Evolutionary conservation across 495 filamentous ascomycete species (phyloP).

Genomic region (Friedmanniomyces simplex): DNA sequence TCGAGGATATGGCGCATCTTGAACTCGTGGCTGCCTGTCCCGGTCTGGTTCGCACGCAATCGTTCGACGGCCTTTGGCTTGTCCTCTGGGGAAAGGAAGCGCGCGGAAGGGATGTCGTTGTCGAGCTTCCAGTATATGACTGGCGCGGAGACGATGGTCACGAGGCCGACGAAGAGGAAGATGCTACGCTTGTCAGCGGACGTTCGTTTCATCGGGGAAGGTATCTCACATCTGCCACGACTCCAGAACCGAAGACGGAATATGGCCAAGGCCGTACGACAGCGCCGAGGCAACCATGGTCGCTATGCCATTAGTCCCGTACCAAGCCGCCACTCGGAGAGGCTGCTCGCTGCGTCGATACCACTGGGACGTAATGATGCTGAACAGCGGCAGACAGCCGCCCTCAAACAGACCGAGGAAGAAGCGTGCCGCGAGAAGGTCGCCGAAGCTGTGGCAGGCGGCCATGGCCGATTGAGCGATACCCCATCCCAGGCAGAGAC

Average conservation of each 20-base stretch:
- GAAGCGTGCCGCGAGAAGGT: constrained; percentile 44
- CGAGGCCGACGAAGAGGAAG: constrained; percentile 40
- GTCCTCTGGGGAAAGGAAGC: constrained; percentile 18
- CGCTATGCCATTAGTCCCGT: constrained; percentile 40
- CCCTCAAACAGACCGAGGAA: constrained; percentile 48
- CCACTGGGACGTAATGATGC: constrained; percentile 41
- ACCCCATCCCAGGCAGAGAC: constrained; percentile 45
- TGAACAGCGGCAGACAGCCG: constrained; percentile 45
- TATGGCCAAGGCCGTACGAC: constrained; percentile 45
- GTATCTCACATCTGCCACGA: constrained; percentile 60
- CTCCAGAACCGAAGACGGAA: constrained; percentile 39
- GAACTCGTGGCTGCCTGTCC: constrained; percentile 34
- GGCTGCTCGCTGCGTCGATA: constrained; percentile 43
- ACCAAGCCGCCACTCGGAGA: constrained; percentile 41
- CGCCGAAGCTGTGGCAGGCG: constrained; percentile 39
- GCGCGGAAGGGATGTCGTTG: constrained; percentile 36
- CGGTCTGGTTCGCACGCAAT: constrained; percentile 21
- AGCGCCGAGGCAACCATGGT: constrained; percentile 40
- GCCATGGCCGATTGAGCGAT: constrained; percentile 40
- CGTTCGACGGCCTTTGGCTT: constrained; percentile 21
- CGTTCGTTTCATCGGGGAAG: no score
- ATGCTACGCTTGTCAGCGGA: constrained; percentile 22
- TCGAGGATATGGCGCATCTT: constrained; percentile 39
- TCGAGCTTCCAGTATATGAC: constrained; percentile 38
- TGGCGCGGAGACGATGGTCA: constrained; percentile 39